A percentile compares a stretch with the other conserved stretches of the same genome.
These are phyloP conservation scores for Mesembryanthemum crystallinum DNA, from an alignment of 148 eudicot genomes.

Conservation along the genomic window DNA sequence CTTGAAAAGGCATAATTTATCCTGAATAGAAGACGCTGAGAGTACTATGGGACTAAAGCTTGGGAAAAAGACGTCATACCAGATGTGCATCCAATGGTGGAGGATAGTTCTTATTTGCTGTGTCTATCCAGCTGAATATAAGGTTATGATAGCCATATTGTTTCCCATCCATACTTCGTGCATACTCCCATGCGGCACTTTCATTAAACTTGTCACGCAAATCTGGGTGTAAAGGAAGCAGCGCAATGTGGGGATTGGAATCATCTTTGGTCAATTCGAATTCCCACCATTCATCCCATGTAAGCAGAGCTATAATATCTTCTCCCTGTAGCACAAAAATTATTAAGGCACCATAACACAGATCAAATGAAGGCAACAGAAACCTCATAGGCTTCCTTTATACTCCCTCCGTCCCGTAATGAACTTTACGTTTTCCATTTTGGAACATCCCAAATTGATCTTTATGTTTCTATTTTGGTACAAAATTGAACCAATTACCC, in stretches of 20 bases:
- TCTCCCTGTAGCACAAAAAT: constrained; percentile 58
- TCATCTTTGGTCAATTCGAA: constrained; percentile 76
- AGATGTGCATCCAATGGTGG: constrained; percentile 84
- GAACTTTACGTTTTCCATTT: too few relatives aligned
- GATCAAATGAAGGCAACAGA: not conserved
- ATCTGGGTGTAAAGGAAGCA: constrained; percentile 90
- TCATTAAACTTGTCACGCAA: constrained; percentile 75
- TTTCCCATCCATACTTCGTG: constrained; percentile 73
- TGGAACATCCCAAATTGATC: too few relatives aligned
- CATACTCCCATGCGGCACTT: constrained; percentile 97
- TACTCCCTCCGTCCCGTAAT: too few relatives aligned
- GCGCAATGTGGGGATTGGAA: constrained; percentile 79
- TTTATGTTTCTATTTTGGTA: too few relatives aligned
- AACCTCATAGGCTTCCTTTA: not conserved
- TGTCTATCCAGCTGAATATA: constrained; percentile 98
- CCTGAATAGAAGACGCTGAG: not conserved
- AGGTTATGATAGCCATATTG: constrained; percentile 94
- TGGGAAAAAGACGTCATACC: constrained; percentile 43
- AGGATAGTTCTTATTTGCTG: constrained; percentile 74
- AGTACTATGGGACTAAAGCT: not conserved
- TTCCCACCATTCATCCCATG: constrained; percentile 99
- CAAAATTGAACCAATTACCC: too few relatives aligned
- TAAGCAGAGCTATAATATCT: constrained; percentile 77
- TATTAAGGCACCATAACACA: not conserved
- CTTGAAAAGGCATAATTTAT: not conserved